phyloP scores from a whole-genome alignment of 257 asterid species.

The Craterostigma plantagineum region DNA sequence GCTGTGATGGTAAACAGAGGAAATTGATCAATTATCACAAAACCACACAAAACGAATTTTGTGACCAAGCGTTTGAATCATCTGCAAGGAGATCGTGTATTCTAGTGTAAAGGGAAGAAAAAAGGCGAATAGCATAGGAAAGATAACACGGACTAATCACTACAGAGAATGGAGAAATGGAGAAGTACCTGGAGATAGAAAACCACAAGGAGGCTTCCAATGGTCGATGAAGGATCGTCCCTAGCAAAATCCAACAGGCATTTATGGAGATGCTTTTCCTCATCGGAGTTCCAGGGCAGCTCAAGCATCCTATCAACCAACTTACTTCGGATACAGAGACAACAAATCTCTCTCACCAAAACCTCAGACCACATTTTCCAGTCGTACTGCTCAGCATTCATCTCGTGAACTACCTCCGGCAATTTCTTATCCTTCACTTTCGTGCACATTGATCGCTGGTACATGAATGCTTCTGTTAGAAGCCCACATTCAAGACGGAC shows the following conservation, averaged over 20 bases:
- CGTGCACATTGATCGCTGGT: constrained; percentile 56
- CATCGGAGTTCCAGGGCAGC: constrained; percentile 83
- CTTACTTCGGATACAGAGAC: constrained; percentile 64
- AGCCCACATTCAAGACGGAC: constrained; percentile 88
- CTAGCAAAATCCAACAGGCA: constrained; percentile 52
- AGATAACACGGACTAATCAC: constrained; percentile 1
- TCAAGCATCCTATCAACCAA: constrained; percentile 82
- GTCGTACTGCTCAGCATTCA: constrained; percentile 21
- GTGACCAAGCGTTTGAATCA: neutral
- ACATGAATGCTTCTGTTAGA: constrained; percentile 87
- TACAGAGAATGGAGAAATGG: neutral
- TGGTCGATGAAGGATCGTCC: constrained; percentile 44
- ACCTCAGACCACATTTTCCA: constrained; percentile 64
- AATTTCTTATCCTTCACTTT: constrained; percentile 50
- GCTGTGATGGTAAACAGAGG: constrained; percentile 27
- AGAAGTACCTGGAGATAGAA: constrained; percentile 73
- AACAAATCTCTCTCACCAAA: constrained; percentile 73
- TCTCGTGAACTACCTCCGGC: constrained; percentile 22
- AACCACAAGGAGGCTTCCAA: constrained; percentile 91
- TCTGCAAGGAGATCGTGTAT: no score
- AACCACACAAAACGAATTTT: constrained; percentile 7
- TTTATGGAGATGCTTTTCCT: constrained; percentile 78
- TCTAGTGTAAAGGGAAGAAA: no score
- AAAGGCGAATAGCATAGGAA: no score
- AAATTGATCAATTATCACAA: neutral